These are phyloP conservation scores for Neofusicoccum kwambonambiense DNA, from an alignment of 2,329 filamentous ascomycete species.

Conservation along the genomic window DNA sequence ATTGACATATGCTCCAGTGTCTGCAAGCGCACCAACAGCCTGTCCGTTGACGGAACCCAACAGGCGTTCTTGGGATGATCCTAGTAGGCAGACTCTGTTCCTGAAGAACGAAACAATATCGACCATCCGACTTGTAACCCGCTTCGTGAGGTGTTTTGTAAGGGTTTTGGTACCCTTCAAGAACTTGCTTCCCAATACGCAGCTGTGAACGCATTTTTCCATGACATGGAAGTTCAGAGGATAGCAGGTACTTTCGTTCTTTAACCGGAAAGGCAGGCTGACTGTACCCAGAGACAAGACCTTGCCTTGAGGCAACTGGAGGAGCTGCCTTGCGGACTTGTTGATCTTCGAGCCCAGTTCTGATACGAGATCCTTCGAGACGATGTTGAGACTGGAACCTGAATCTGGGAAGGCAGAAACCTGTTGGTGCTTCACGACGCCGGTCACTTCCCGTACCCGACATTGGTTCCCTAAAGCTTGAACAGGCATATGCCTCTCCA, in stretches of 20 bases:
- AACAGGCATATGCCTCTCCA: too few relatives aligned
- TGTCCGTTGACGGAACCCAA: background rate
- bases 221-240: background rate
- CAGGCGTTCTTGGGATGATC: background rate
- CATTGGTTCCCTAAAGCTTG: too few relatives aligned
- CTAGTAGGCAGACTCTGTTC: too few relatives aligned
- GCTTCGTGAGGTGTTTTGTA: background rate
- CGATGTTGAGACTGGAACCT: background rate
- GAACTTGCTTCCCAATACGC: background rate
- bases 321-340: too few relatives aligned
- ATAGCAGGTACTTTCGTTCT: background rate
- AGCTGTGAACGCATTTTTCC: background rate
- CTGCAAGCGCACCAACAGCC: background rate
- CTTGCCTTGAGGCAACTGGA: background rate
- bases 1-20: background rate
- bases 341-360: background rate
- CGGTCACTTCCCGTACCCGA: too few relatives aligned
- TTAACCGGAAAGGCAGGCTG: background rate
- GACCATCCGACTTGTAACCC: background rate
- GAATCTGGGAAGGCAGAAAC: background rate
- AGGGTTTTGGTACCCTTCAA: background rate
- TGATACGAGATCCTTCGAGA: background rate
- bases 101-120: background rate
- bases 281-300: background rate
- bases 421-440: too few relatives aligned